A percentile compares a stretch with the other conserved stretches of the same genome.
Conservation (phyloP, 495 filamentous ascomycete genomes). For the Aspergillus haitiensis region DNA sequence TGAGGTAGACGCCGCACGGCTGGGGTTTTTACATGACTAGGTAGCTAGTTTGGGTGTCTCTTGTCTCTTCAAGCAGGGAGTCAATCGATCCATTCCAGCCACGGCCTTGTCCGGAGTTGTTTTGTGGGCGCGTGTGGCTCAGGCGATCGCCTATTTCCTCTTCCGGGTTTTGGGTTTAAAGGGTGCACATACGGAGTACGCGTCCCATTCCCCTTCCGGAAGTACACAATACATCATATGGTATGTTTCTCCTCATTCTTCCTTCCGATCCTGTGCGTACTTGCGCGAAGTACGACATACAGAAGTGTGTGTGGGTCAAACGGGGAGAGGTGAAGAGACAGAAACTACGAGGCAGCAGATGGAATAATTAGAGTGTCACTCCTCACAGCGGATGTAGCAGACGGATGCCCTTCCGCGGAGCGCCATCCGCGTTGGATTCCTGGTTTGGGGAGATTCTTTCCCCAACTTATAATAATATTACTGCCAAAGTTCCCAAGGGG, state of each 20-base stretch:
- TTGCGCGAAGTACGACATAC: constrained; percentile 4
- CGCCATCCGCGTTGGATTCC: constrained; percentile 10
- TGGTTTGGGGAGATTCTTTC: constrained; percentile 1
- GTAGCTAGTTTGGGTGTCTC: no score
- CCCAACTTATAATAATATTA: not conserved
- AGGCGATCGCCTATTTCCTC: not conserved
- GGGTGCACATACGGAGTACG: not conserved
- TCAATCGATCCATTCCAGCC: constrained; percentile 7
- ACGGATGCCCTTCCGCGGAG: not conserved
- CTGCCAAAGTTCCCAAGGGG: constrained; percentile 1
- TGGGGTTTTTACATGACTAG: no score
- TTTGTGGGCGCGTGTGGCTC: not conserved
- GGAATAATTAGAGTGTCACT: constrained; percentile 17
- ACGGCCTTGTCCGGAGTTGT: constrained; percentile 12
- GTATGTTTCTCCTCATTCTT: not conserved
- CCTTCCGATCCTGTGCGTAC: not conserved
- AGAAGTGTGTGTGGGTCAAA: not conserved
- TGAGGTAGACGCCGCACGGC: no score
- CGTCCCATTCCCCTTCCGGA: not conserved
- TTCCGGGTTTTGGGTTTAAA: not conserved
- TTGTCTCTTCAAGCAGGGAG: not conserved
- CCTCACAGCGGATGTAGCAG: constrained; percentile 16
- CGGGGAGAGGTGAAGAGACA: not conserved
- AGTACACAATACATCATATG: not conserved
- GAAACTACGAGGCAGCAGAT: constrained; percentile 3